Evolutionary conservation across 2,329 filamentous ascomycete genomes (phyloP), one percentile per base, ranked within the genome.

Genomic region (Talaromyces atroroseus): DNA sequence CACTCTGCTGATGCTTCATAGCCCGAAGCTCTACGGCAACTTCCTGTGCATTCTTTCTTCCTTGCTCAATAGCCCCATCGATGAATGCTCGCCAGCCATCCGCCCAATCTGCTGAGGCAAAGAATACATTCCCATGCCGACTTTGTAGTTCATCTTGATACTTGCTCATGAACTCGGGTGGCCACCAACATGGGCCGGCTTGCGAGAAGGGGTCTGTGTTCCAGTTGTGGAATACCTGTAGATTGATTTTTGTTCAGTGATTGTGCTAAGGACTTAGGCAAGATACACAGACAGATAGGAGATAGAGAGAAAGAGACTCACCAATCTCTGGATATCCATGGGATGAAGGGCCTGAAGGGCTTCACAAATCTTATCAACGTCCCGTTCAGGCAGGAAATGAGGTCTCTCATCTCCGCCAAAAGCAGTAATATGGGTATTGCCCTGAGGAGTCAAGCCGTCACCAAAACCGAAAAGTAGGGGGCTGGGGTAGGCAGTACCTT

Each of bases 41-140:
- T 29, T 29, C 26, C 26, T 29, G 26, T 29, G 26, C 26, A 29
- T 29, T 29, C 26, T 29, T 29, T 29, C 26, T 4, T 32, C 29
- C 57, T 38, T 58, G 64, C 51, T 69, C 65, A 18, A 69, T 58
- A 1, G 67, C 67, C 12, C 67, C 67, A 10, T 69, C 66, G 24
- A 69, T 67, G 20, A 62, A 65, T 1, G 58, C 62, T 46, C 65
- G 48, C 65, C 65, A 69, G 1, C 67, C 66, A 38, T 60, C 50
- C 3, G 67, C 64, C 65, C 64, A 67, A 34, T 68, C 67, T 0
- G 62, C 60, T 6, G 49, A 64, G 2, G 66, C 67, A 46, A 69
- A 61, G 26, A 62, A 38, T 8, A 68, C 50, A 36, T 64, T 63
- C 0, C 66, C 66, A 38, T 65, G 63, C 0, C 56, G 58, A 2